A percentile compares a stretch with the other conserved stretches of the same genome.
These are phyloP conservation scores for Aspergillus heteromorphus DNA, from an alignment of 495 filamentous ascomycete genomes.

Conservation along the genomic window DNA sequence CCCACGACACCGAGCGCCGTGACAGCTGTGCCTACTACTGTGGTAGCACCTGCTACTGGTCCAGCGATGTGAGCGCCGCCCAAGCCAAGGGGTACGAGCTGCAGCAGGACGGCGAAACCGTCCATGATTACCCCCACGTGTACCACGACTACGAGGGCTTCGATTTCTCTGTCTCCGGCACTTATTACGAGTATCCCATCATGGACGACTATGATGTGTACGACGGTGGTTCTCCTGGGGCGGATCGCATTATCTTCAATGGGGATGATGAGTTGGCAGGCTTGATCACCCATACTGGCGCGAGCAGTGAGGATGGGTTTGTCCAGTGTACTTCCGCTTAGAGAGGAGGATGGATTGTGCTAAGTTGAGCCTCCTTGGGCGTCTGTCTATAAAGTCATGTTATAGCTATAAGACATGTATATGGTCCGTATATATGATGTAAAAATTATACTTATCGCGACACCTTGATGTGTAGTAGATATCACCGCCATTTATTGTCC, in stretches of 20 bases:
- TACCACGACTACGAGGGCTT: constrained; percentile 76
- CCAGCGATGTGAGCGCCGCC: constrained; percentile 43
- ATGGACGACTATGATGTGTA: constrained; percentile 49
- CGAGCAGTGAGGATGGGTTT: constrained; percentile 56
- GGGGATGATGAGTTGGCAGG: constrained; percentile 43
- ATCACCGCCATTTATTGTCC: not conserved
- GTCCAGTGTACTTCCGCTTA: constrained; percentile 47
- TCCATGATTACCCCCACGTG: constrained; percentile 59
- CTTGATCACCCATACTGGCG: constrained; percentile 65
- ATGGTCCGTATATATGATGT: no score
- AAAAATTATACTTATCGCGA: no score
- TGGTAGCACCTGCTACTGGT: constrained; percentile 46
- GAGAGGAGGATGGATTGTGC: not conserved
- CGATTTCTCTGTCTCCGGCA: constrained; percentile 54
- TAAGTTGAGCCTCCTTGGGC: no score
- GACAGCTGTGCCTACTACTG: constrained; percentile 44
- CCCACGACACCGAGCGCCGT: constrained; percentile 31
- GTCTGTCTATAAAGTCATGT: no score
- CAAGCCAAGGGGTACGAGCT: constrained; percentile 45
- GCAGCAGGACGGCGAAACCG: constrained; percentile 39
- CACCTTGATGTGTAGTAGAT: not conserved
- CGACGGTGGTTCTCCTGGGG: constrained; percentile 58
- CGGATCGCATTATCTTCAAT: constrained; percentile 70
- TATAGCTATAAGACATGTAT: no score
- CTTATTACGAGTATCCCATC: constrained; percentile 72